Percentiles rank a stretch among this genome's conserved stretches.
Conservation (phyloP, 306 rosid species). For the Cucumis sativus region Cucumber_9930_V3 NC_026660.2:20197001-20197500, state of each 20-base stretch:
- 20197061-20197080: not conserved
- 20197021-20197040: too few relatives aligned
- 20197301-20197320: not conserved
- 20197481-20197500: too few relatives aligned
- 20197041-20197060: not conserved
- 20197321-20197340: too few relatives aligned
- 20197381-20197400: not conserved
- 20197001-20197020: too few relatives aligned
- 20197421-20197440: not conserved
- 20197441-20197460: not conserved
- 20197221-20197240: not conserved
- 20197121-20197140: not conserved
- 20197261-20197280: conserved; percentile 10
- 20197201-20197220: not conserved
- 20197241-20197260: conserved; percentile 4
- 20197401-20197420: not conserved
- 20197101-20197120: not conserved
- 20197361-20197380: not conserved
- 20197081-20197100: not conserved
- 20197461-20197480: not conserved
- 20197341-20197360: not conserved
- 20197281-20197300: conserved; percentile 6
- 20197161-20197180: not conserved
- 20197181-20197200: too few relatives aligned
- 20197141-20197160: not conserved